Base-by-base conservation (phyloP, 1,139 yeast genomes). In the Pneumocystis canis region DNA sequence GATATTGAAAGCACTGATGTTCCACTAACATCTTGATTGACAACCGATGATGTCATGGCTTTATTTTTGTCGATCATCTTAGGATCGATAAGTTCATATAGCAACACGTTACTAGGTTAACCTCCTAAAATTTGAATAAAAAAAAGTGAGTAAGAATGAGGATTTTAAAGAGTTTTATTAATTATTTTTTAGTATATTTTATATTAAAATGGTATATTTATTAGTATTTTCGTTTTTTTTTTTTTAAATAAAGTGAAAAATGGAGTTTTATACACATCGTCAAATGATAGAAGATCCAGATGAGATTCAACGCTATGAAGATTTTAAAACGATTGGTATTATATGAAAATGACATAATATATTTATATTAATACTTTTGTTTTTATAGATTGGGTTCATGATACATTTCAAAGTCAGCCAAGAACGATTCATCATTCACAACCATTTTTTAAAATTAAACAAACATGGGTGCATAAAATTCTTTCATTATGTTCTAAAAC, bases 301-400 rank as follows among this genome's bases (percentile, higher is more conserved):
- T 28, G 74, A 73, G 63, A 71, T 71, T 61, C 67, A 69, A 41
- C 65, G 75, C 58, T 73, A 73, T 63, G 73, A 73, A 32, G 76
- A 73, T 65, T 73, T 73, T 65, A 67, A 72, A 5, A 73, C 75
- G 18, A 71, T 72, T 56, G 66, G 66, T 63, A 62, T 16, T 20
- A 9, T 6, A 3, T 41, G 3, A 1, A 5, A 41, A 18, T 5
- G 14, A 5, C 7, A n/a, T 11, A 16, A 7, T 9, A 37, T 16
- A 62, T 28, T 25, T 47, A n/a, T 20, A 30, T 25, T 33, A 40
- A n/a, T 40, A 1, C 16, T 32, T 25, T 18, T 35, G 16, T 25
- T 37, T 37, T 94, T 5, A 79, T 85, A 16, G 97, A 92, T 73
- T 89, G 96, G 95, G 82, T 88, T 16, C 84, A 84, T 62, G 97